Evolutionary conservation across 2,329 filamentous ascomycete genomes (phyloP).

Genomic region (Colletotrichum sp.): DNA sequence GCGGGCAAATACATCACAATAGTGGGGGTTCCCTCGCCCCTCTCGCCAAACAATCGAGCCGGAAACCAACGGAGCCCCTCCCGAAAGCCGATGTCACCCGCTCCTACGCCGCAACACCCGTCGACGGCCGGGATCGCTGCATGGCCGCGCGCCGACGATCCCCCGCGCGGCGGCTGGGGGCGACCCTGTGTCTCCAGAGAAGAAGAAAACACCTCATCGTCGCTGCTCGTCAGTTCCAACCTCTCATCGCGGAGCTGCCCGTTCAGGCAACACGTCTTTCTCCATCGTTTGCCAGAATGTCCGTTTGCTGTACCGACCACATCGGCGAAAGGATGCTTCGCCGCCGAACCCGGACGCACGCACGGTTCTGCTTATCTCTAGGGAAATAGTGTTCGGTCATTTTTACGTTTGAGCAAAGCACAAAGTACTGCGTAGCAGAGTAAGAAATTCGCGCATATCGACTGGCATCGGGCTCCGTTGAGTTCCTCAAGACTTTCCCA

Average conservation of each 20-base stretch:
- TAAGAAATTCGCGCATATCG: not conserved
- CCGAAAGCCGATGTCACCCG: slow-evolving; percentile 20
- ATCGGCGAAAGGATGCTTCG: not conserved
- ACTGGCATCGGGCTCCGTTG: not conserved
- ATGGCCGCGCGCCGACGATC: not conserved
- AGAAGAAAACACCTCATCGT: not conserved
- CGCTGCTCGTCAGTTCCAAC: not conserved
- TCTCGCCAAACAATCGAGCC: not conserved
- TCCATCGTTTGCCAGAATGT: too few species aligned
- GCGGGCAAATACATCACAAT: not conserved
- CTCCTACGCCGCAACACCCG: not conserved
- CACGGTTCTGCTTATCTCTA: not conserved
- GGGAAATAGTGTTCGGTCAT: not conserved
- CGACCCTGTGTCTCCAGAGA: not conserved
- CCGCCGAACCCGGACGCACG: not conserved
- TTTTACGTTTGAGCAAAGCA: not conserved
- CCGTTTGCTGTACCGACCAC: not conserved
- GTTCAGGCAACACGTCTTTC: not conserved
- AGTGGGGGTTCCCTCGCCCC: not conserved
- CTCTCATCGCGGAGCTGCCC: not conserved
- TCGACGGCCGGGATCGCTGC: not conserved
- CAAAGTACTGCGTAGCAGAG: too few species aligned
- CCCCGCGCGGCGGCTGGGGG: not conserved
- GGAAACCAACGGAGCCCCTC: not conserved
- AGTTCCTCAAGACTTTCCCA: not conserved